Evolutionary conservation across 345 rosid species (phyloP).

Genomic region (Acer campestre): DNA sequence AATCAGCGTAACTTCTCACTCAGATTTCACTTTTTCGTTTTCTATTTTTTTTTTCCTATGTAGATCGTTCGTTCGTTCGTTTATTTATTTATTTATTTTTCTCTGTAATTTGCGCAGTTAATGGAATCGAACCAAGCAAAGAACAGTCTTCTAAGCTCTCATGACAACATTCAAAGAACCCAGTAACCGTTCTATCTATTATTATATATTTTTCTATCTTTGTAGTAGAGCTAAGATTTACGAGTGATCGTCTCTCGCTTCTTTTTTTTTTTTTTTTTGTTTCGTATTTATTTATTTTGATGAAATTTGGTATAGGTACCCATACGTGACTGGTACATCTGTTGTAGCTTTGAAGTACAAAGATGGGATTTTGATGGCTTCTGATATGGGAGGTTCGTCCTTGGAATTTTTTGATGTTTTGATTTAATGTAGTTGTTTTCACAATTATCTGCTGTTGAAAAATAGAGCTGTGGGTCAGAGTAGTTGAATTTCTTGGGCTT

Average conservation of each 20-base stretch:
- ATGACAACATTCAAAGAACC: constrained; percentile 27
- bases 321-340: constrained; percentile 95
- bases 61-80: not conserved
- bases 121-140: constrained; percentile 26
- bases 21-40: not conserved
- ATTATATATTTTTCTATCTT: not conserved
- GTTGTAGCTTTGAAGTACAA: constrained; percentile 90
- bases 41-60: not conserved
- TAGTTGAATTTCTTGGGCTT: not conserved
- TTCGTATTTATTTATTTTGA: constrained; percentile 7
- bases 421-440: not conserved
- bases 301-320: constrained; percentile 49
- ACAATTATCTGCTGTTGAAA: not conserved
- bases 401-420: not conserved
- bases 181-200: not conserved
- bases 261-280: not conserved
- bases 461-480: not conserved
- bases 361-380: constrained; percentile 95
- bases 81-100: not conserved
- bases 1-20: constrained; percentile 35
- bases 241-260: not conserved
- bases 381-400: constrained; percentile 90
- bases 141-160: constrained; percentile 16
- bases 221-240: not conserved
- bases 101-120: not conserved